Evolutionary conservation across 176 grass and related monocot species (phyloP).

Genomic region (Paspalum notatum): DNA sequence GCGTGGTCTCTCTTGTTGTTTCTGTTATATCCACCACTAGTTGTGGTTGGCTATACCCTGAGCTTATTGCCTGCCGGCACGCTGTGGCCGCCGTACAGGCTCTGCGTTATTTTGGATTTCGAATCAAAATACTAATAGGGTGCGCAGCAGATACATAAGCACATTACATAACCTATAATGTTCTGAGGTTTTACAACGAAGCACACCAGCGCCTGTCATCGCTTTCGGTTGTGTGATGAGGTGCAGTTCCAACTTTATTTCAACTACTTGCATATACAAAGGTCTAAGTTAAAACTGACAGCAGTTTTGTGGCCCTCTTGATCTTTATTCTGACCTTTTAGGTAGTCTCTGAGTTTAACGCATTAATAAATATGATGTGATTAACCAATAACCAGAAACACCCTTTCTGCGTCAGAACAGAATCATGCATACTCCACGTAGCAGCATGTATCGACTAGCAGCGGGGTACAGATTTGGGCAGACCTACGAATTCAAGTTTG

Average conservation of each 20-base stretch:
- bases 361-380: too few relatives aligned
- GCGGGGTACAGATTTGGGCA: not conserved
- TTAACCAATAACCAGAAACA: not conserved
- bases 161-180: not conserved
- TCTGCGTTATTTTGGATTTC: not conserved
- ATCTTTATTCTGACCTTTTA: not conserved
- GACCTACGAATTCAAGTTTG: slow-evolving; percentile 14
- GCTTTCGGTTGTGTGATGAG: slow-evolving; percentile 17
- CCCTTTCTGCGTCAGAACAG: not conserved
- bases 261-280: not conserved
- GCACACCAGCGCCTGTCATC: not conserved
- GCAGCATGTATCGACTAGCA: not conserved
- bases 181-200: slow-evolving; percentile 21
- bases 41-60: slow-evolving; percentile 19
- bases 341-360: not conserved
- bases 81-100: slow-evolving; percentile 29
- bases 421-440: not conserved
- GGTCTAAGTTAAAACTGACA: not conserved
- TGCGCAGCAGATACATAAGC: not conserved
- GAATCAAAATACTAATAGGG: not conserved
- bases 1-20: slow-evolving; percentile 12
- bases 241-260: not conserved
- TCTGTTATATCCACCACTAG: slow-evolving; percentile 31
- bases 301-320: not conserved
- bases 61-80: not conserved